Evolutionary conservation across 495 filamentous ascomycete genomes (phyloP).

Genomic region (Aspergillus saccharolyticus): DNA sequence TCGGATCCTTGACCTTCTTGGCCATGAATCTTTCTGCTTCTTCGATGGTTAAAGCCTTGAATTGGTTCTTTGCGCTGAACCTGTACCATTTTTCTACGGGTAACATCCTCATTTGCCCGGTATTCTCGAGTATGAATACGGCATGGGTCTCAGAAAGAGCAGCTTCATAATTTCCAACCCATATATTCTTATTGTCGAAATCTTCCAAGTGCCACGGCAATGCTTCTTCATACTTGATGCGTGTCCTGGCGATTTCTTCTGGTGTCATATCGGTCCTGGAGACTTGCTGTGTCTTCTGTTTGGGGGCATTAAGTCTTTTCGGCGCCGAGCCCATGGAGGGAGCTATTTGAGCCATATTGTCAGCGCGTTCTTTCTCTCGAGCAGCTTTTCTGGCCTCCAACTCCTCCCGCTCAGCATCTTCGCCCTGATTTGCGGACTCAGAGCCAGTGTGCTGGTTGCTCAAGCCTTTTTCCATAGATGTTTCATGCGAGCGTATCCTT

Average conservation of each 20-base stretch:
- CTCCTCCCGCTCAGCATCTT: constrained; percentile 65
- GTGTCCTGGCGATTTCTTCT: constrained; percentile 69
- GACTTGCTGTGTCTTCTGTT: constrained; percentile 62
- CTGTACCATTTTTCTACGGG: constrained; percentile 94
- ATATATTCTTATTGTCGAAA: constrained; percentile 86
- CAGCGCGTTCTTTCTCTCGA: constrained; percentile 73
- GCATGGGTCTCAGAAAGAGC: constrained; percentile 73
- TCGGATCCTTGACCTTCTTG: constrained; percentile 63
- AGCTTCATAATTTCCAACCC: constrained; percentile 86
- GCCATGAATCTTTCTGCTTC: constrained; percentile 80
- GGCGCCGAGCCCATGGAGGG: constrained; percentile 56
- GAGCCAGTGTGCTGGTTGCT: constrained; percentile 31
- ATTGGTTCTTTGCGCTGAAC: constrained; percentile 76
- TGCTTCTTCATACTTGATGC: constrained; percentile 89
- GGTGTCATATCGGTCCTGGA: constrained; percentile 79
- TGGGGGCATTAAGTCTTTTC: constrained; percentile 54
- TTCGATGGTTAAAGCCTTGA: constrained; percentile 74
- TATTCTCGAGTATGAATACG: constrained; percentile 62
- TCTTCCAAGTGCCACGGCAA: constrained; percentile 96
- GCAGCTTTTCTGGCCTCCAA: constrained; percentile 66
- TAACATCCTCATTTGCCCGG: constrained; percentile 69
- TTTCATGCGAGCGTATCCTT: constrained; percentile 53
- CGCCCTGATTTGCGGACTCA: constrained; percentile 37
- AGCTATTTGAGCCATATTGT: constrained; percentile 83
- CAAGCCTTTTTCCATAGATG: constrained; percentile 41